These are phyloP conservation scores for Fomitopsis pulvina DNA, from an alignment of 768 basidiomycete species.

Conservation along the genomic window DNA sequence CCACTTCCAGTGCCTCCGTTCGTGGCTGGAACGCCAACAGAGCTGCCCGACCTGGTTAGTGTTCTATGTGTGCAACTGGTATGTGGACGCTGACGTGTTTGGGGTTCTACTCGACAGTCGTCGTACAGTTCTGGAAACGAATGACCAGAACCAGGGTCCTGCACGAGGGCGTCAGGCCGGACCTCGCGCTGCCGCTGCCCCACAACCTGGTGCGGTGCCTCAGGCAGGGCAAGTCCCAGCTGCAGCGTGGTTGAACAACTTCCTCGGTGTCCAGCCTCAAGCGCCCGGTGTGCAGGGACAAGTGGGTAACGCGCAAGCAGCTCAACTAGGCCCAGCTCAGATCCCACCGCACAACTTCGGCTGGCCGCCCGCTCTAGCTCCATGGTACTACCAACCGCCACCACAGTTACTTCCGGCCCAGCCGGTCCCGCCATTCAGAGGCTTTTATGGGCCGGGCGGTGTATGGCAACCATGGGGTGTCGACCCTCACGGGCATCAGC, in stretches of 20 bases:
- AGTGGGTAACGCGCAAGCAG: constrained; percentile 19
- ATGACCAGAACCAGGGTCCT: constrained; percentile 15
- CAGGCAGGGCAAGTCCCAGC: constrained; percentile 27
- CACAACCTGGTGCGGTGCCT: constrained; percentile 21
- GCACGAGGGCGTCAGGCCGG: constrained; percentile 10
- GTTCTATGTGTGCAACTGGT: constrained; percentile 2
- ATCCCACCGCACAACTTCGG: constrained; percentile 12
- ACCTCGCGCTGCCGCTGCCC: constrained; percentile 12
- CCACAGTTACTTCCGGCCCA: constrained; percentile 12
- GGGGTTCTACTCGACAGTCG: constrained; percentile 40
- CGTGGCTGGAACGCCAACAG: constrained; percentile 98
- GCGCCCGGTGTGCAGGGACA: constrained; percentile 30
- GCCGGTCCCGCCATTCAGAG: constrained; percentile 39
- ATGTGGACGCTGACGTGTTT: constrained; percentile 6
- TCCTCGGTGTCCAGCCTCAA: constrained; percentile 49
- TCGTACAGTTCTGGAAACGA: constrained; percentile 63
- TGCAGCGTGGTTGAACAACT: constrained; percentile 42
- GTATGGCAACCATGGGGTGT: constrained; percentile 62
- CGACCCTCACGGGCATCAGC: constrained; percentile 17
- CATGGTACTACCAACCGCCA: constrained; percentile 6
- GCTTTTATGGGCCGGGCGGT: constrained; percentile 59
- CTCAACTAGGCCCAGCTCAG: constrained; percentile 19
- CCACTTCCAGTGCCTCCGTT: constrained; percentile 94
- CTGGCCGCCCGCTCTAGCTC: constrained; percentile 6
- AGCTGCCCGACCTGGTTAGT: constrained; percentile 97